Evolutionary conservation across 2,329 filamentous ascomycete genomes (phyloP).

Genomic region (Dryadomyces quercivorus): DNA sequence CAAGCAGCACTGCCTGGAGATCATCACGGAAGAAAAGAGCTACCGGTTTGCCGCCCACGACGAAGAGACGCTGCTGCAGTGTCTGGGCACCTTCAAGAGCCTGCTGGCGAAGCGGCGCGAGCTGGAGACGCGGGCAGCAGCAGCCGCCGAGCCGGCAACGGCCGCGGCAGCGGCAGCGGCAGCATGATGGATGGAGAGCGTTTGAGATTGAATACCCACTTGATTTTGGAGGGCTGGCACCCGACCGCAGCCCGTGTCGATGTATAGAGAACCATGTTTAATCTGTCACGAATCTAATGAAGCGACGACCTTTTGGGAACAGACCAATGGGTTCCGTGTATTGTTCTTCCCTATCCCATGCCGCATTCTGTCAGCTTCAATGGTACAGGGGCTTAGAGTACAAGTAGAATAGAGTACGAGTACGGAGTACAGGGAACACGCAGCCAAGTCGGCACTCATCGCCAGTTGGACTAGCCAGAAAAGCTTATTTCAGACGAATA

Average conservation of each 20-base stretch:
- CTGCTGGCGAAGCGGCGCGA: conserved; percentile 60
- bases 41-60: conserved; percentile 65
- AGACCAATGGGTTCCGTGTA: too few relatives aligned
- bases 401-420: too few relatives aligned
- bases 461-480: too few relatives aligned
- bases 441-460: too few relatives aligned
- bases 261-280: not conserved
- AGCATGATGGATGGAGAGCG: not conserved
- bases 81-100: conserved; percentile 86
- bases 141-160: conserved; percentile 1
- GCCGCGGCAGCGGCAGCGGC: not conserved
- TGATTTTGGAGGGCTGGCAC: not conserved
- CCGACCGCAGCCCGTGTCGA: too few relatives aligned
- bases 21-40: conserved; percentile 86
- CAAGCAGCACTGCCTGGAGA: conserved; percentile 78
- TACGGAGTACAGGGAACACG: too few relatives aligned
- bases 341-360: too few relatives aligned
- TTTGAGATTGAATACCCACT: not conserved
- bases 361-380: too few relatives aligned
- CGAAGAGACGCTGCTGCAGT: conserved; percentile 73
- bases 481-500: too few relatives aligned
- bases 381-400: too few relatives aligned
- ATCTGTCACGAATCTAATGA: not conserved
- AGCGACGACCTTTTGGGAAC: not conserved
- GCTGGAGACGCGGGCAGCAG: conserved; percentile 33